A percentile compares a stretch with the other conserved stretches of the same genome.
phyloP scores from a whole-genome alignment of 345 rosid genomes.

The Eucalyptus shirleyi region DNA sequence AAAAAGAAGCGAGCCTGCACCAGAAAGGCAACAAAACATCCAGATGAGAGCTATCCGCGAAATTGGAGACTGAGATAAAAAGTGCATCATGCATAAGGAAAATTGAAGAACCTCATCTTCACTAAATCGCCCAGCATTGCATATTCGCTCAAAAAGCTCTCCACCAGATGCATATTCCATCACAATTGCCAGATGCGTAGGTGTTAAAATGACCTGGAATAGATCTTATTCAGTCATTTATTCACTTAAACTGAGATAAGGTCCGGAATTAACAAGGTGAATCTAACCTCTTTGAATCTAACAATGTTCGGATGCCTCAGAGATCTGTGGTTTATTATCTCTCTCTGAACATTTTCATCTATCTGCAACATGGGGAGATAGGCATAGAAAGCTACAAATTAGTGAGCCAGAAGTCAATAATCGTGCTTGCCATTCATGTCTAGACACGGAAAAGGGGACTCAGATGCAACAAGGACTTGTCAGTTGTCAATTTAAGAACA shows the following conservation, averaged over 20 bases:
- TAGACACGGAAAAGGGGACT: not conserved
- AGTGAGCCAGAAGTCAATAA: not conserved
- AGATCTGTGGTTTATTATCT: slow-evolving; percentile 89
- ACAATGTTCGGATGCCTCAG: slow-evolving; percentile 95
- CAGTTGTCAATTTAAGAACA: not conserved
- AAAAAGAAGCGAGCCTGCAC: slow-evolving; percentile 94
- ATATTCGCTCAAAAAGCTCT: slow-evolving; percentile 81
- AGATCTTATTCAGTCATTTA: not conserved
- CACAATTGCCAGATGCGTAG: slow-evolving; percentile 88
- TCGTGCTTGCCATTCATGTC: not conserved
- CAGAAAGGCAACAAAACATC: not conserved
- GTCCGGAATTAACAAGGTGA: not conserved
- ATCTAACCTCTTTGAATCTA: slow-evolving; percentile 78
- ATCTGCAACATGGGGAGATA: slow-evolving; percentile 34
- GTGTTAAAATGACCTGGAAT: slow-evolving; percentile 69
- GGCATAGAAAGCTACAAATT: not conserved
- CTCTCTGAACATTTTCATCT: slow-evolving; percentile 88
- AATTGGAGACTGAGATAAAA: not conserved
- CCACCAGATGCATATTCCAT: slow-evolving; percentile 99
- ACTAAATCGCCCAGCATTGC: slow-evolving; percentile 75
- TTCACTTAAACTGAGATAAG: not conserved
- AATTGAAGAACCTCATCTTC: slow-evolving; percentile 67
- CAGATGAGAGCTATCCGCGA: not conserved
- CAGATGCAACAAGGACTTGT: not conserved
- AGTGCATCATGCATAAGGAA: not conserved